Base-by-base conservation (phyloP, 257 asterid genomes). In the Galeopsis tetrahit region DNA sequence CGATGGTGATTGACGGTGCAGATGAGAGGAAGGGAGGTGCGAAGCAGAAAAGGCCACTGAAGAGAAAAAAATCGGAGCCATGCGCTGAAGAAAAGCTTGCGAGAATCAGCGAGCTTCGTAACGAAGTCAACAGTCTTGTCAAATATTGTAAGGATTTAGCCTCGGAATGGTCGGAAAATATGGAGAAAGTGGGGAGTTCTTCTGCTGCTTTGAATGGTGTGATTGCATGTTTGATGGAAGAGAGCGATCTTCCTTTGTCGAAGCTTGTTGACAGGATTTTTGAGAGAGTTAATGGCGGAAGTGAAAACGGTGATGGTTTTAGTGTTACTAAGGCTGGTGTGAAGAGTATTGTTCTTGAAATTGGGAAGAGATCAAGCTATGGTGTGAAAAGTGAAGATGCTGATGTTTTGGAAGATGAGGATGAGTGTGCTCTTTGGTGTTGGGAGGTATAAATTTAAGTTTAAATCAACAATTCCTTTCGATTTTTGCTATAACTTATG, bases 341-440 rank as follows among this genome's bases (percentile, higher is more conserved):
- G 67, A 92, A 88, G 81, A 86, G 85, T 75, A 68, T 68, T 49
- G 96, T 95, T 75, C 85, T 95, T 77, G 63, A 76, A 38, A 77
- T 85, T 73, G 98, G 96, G 69, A 96, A 88, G 75, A 86, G 99
- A 71, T 59, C 79, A 65, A 76, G 81, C 56, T 92, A 95, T 70
- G 99, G 99, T 57, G 80, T 82, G 14, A 68, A 75, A 11, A 33
- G 80, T 77, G 80, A 75, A 8, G 97, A 95, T 75, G 92, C 98
- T 64, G 97, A 95, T 82, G 78, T 92, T 35, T 81, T 95, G 84
- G 98, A 95, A 82, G 96, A 95, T 74, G 97, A 88, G 17, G 78
- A 83, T 13, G 96, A 86, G 63, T 58, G 74, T 63, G 88, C 96
- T 59, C 92, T 92, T 42, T 95, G 98, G 96, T 90, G 87, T 62